Percentiles rank a stretch among this genome's conserved stretches.
phyloP scores from a whole-genome alignment of 164 flowering plant genomes.

The Akebia trifoliata region DNA sequence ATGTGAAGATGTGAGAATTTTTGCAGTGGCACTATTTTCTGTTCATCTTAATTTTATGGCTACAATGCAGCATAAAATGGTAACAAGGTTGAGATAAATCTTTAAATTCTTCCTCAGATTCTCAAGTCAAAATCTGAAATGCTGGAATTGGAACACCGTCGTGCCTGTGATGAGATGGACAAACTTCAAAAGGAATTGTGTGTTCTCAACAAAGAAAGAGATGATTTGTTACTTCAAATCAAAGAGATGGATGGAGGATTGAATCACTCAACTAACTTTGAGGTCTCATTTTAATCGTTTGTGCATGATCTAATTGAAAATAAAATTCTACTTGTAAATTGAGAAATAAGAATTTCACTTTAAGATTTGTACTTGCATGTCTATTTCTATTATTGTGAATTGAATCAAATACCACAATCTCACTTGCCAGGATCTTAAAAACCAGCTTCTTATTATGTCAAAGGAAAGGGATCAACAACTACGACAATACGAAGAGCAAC shows the following conservation, averaged over 20 bases:
- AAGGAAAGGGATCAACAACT: constrained; percentile 36
- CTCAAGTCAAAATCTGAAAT: constrained; percentile 23
- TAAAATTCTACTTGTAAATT: background rate
- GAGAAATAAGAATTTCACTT: background rate
- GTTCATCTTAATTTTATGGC: constrained; percentile 2
- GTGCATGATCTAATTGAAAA: background rate
- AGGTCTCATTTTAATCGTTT: constrained; percentile 23
- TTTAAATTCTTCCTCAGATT: constrained; percentile 14
- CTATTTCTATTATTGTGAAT: background rate
- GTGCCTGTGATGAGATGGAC: constrained; percentile 26
- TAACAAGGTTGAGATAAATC: background rate
- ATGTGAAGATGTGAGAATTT: constrained; percentile 37
- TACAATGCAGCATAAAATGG: background rate
- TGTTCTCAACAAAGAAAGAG: constrained; percentile 29
- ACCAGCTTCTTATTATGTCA: constrained; percentile 23
- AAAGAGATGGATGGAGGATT: constrained; percentile 16
- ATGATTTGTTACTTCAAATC: constrained; percentile 20
- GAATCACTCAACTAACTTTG: constrained; percentile 17
- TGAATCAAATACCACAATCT: background rate
- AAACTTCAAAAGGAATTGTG: constrained; percentile 31
- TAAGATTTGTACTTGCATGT: background rate
- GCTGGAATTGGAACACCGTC: constrained; percentile 22
- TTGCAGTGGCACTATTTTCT: background rate
- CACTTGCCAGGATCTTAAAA: constrained; percentile 11
- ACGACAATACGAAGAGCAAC: constrained; percentile 21